Evolutionary conservation across 306 rosid genomes (phyloP).

Genomic region (Pterocarpus macrocarpus): DNA sequence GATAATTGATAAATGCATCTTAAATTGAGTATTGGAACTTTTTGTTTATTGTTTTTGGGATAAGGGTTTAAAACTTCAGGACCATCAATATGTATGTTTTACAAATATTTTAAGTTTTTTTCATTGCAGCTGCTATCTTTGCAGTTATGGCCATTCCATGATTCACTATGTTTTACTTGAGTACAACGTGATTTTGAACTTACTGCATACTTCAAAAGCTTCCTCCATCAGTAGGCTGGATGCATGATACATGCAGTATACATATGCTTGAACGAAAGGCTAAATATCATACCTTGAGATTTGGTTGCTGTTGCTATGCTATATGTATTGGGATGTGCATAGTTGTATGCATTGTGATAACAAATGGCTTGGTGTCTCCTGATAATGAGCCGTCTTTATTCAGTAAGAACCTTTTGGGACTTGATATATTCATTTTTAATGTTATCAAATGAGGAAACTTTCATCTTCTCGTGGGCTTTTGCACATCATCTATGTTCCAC

Average conservation of each 20-base stretch:
- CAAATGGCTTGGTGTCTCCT: conserved; percentile 23
- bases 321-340: background rate
- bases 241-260: conserved; percentile 4
- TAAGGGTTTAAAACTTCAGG: conserved; percentile 6
- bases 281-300: background rate
- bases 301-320: conserved; percentile 24
- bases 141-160: conserved; percentile 12
- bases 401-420: background rate
- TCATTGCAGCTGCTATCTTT: conserved; percentile 32
- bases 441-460: conserved; percentile 14
- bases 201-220: conserved; percentile 15
- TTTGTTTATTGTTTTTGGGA: conserved; percentile 5
- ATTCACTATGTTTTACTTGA: conserved; percentile 6
- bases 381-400: background rate
- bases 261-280: conserved; percentile 4
- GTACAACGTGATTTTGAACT: background rate
- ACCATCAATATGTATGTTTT: conserved; percentile 4
- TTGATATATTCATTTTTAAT: conserved; percentile 16
- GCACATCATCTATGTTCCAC: background rate
- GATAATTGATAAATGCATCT: conserved; percentile 11
- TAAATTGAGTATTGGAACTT: conserved; percentile 3
- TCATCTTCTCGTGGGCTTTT: background rate
- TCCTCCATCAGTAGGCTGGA: conserved; percentile 22
- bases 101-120: conserved; percentile 9
- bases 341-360: conserved; percentile 15